A percentile compares a stretch with the other conserved stretches of the same genome.
phyloP scores from a whole-genome alignment of 805 yeast genomes.

The Saturnispora bothae region DNA sequence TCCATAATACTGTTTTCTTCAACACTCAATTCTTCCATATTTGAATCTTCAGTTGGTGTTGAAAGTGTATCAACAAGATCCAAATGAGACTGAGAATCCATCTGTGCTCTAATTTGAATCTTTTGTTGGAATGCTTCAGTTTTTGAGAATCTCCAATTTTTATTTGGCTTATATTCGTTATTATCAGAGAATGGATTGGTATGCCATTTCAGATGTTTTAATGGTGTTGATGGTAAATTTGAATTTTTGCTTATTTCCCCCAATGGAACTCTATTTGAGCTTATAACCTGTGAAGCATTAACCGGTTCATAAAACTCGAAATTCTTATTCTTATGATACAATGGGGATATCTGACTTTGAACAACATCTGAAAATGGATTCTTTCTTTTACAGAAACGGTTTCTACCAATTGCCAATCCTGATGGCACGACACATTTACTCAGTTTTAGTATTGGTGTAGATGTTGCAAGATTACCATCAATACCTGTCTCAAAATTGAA shows the following conservation, averaged over 20 bases:
- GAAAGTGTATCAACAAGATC: not conserved
- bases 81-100: not conserved
- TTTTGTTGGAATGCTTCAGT: not conserved
- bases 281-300: not conserved
- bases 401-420: not conserved
- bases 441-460: not conserved
- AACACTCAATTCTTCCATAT: not conserved
- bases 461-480: not conserved
- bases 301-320: not conserved
- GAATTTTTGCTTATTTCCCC: not conserved
- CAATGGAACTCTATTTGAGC: not conserved
- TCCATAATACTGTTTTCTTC: constrained; percentile 3
- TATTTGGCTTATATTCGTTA: not conserved
- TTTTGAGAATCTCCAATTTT: not conserved
- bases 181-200: not conserved
- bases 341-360: not conserved
- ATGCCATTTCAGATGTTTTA: not conserved
- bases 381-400: not conserved
- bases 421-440: not conserved
- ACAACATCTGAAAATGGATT: not conserved
- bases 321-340: not conserved
- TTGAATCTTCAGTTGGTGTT: not conserved
- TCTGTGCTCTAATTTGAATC: constrained; percentile 4
- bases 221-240: not conserved
- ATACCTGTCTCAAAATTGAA: not conserved